These are phyloP conservation scores for Colletotrichum somersetense DNA, from an alignment of 2,329 filamentous ascomycete genomes.

Conservation along the genomic window DNA sequence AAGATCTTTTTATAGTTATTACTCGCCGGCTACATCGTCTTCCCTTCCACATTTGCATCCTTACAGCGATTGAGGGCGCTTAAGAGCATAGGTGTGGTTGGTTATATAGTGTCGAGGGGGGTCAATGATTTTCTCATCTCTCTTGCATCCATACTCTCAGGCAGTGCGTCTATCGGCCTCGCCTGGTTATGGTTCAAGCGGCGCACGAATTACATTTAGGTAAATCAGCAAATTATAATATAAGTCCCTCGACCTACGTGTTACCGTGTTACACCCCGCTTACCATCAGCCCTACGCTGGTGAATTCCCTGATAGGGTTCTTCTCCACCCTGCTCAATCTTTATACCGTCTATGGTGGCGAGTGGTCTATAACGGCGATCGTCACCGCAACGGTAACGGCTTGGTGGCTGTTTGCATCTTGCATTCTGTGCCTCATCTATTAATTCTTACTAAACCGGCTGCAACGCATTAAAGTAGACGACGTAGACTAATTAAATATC, in stretches of 20 bases:
- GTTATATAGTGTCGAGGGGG: background rate
- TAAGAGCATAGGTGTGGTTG: conserved; percentile 11
- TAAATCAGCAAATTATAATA: conserved; percentile 14
- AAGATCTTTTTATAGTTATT: conserved; percentile 15
- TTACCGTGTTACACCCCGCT: too few relatives aligned
- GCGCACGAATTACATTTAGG: conserved; percentile 23
- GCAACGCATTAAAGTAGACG: background rate
- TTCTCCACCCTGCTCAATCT: conserved; percentile 18
- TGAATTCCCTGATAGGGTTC: conserved; percentile 24
- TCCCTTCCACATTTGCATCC: conserved; percentile 7
- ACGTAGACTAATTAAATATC: background rate
- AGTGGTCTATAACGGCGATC: conserved; percentile 16
- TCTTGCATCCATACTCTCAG: conserved; percentile 14
- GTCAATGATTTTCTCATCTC: conserved; percentile 18
- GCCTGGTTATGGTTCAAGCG: conserved; percentile 19
- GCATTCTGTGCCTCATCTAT: background rate
- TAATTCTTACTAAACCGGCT: background rate
- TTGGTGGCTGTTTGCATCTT: background rate
- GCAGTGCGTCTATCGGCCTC: conserved; percentile 14
- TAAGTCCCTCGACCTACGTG: background rate
- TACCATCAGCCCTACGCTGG: conserved; percentile 15
- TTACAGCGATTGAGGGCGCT: conserved; percentile 9
- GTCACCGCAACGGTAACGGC: background rate
- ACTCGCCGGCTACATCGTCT: conserved; percentile 15
- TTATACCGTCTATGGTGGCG: conserved; percentile 15